These are phyloP conservation scores for Eugenia klotzschiana DNA, from an alignment of 441 rosid species.

Conservation along the genomic window DNA sequence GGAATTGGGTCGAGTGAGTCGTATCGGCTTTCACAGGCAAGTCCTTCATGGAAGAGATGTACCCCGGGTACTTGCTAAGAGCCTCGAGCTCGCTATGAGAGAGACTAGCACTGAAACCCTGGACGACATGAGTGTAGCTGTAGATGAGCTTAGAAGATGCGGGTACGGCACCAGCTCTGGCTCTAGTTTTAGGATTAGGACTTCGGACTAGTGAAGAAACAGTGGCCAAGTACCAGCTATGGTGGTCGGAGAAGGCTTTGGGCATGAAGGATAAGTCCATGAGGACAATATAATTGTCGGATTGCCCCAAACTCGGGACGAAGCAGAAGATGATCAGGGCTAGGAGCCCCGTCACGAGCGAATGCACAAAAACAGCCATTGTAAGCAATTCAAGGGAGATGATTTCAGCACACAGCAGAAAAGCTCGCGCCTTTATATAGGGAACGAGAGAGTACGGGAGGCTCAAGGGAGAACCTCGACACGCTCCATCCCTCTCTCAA, in stretches of 20 bases:
- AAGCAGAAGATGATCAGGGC: not conserved
- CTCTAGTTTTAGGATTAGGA: not conserved
- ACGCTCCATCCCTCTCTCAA: not conserved
- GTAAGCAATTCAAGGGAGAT: not conserved
- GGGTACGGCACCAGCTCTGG: not conserved
- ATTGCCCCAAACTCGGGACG: conserved; percentile 1
- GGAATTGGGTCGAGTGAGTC: conserved; percentile 18
- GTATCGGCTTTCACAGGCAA: conserved; percentile 23
- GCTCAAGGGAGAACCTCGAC: not conserved
- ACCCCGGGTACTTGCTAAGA: conserved; percentile 29
- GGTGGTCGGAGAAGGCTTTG: conserved; percentile 25
- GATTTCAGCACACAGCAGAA: not conserved
- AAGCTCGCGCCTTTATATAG: not conserved
- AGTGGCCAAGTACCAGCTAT: conserved; percentile 31
- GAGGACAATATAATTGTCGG: conserved; percentile 36
- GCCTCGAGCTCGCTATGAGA: conserved; percentile 25
- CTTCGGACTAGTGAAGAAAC: conserved; percentile 15
- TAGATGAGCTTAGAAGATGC: conserved; percentile 22
- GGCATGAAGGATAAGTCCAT: conserved; percentile 49
- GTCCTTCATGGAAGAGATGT: conserved; percentile 25
- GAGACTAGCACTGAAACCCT: conserved; percentile 46
- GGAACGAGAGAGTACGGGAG: not conserved
- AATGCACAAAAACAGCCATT: not conserved
- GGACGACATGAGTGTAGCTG: conserved; percentile 27
- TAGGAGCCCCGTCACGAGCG: not conserved